Evolutionary conservation across 139 green algal genomes (phyloP).

Genomic region (Closterium sp.): DNA sequence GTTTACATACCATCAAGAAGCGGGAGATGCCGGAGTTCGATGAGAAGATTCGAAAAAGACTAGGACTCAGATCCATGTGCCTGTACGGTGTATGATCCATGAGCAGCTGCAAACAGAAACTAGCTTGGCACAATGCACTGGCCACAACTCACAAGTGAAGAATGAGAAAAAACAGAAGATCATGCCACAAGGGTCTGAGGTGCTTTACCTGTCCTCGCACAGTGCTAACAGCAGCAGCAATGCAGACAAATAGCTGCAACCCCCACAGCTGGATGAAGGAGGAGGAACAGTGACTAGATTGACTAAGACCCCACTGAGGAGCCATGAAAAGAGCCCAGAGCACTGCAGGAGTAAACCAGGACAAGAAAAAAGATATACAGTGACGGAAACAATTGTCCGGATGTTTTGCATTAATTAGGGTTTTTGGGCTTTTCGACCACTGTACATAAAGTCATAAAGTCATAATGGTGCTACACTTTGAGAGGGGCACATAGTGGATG

Average conservation of each 20-base stretch:
- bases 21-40: background rate
- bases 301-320: constrained; percentile 3
- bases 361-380: too few species aligned
- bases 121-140: background rate
- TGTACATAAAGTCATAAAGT: too few species aligned
- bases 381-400: too few species aligned
- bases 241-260: background rate
- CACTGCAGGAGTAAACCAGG: background rate
- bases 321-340: constrained; percentile 19
- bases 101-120: background rate
- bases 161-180: background rate
- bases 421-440: too few species aligned
- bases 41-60: background rate
- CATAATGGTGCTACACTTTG: too few species aligned
- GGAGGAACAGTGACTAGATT: background rate
- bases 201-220: background rate
- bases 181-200: background rate
- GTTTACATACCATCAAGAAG: background rate
- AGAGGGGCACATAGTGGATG: too few species aligned
- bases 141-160: background rate
- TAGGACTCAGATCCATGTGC: background rate
- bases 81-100: background rate
- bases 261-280: constrained; percentile 12
- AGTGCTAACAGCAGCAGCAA: background rate
- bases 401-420: too few species aligned